Evolutionary conservation across 176 grass and related monocot species (phyloP).

Genomic region (Calamus simplicifolius): DNA sequence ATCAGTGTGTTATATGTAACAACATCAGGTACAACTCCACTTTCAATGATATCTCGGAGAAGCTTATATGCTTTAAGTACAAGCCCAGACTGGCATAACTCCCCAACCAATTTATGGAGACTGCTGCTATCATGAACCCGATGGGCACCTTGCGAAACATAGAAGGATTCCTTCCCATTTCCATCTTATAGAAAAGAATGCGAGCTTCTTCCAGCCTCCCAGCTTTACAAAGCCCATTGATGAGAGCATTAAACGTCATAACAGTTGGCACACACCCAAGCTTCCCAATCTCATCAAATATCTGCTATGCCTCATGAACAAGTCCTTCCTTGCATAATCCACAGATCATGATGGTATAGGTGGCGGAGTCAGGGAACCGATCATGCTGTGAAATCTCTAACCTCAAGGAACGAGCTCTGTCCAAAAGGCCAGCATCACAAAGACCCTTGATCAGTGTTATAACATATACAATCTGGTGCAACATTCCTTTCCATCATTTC

Average conservation of each 20-base stretch:
- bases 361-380: constrained; percentile 32
- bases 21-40: constrained; percentile 78
- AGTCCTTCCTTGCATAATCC: constrained; percentile 68
- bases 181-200: constrained; percentile 90
- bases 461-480: constrained; percentile 54
- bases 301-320: constrained; percentile 54
- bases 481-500: constrained; percentile 45
- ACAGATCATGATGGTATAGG: constrained; percentile 70
- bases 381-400: constrained; percentile 59
- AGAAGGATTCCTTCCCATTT: constrained; percentile 77
- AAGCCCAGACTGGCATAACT: constrained; percentile 73
- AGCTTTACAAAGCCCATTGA: constrained; percentile 59
- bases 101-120: constrained; percentile 47
- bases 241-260: constrained; percentile 69
- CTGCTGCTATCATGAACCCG: constrained; percentile 49
- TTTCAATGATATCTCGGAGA: constrained; percentile 68
- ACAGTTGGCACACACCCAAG: constrained; percentile 56
- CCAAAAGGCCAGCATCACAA: constrained; percentile 46
- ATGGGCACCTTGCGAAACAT: constrained; percentile 60
- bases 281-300: constrained; percentile 74
- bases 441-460: constrained; percentile 81
- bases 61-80: constrained; percentile 86
- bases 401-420: constrained; percentile 45
- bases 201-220: constrained; percentile 51
- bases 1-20: constrained; percentile 82